Evolutionary conservation across 768 basidiomycete genomes (phyloP).

Genomic region (Rhizopogon sp.): DNA sequence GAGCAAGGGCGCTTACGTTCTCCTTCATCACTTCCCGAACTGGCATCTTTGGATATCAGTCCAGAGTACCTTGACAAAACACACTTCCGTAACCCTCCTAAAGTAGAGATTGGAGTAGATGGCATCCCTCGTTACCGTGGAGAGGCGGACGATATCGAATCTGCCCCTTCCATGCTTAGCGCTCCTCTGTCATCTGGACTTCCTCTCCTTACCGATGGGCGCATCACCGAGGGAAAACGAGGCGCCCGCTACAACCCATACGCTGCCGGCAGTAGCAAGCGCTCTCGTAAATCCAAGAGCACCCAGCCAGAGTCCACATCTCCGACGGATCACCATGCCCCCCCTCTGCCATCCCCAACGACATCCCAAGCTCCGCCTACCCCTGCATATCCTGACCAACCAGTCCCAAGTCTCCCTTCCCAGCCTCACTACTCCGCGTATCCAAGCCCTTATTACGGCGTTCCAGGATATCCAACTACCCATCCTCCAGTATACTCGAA

Average conservation of each 20-base stretch:
- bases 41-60: slow-evolving; percentile 81
- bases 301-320: slow-evolving; percentile 23
- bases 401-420: slow-evolving; percentile 18
- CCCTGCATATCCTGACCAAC: slow-evolving; percentile 25
- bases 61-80: slow-evolving; percentile 86
- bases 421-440: slow-evolving; percentile 29
- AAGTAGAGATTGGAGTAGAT: slow-evolving; percentile 81
- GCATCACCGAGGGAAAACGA: slow-evolving; percentile 38
- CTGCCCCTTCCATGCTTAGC: slow-evolving; percentile 34
- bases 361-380: slow-evolving; percentile 19
- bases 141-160: slow-evolving; percentile 70
- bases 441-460: slow-evolving; percentile 27
- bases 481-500: slow-evolving; percentile 1
- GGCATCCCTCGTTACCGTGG: slow-evolving; percentile 80
- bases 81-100: slow-evolving; percentile 87
- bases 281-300: slow-evolving; percentile 31
- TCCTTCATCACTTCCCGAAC: slow-evolving; percentile 84
- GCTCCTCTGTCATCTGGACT: slow-evolving; percentile 40
- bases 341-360: slow-evolving; percentile 21
- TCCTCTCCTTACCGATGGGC: slow-evolving; percentile 46
- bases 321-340: slow-evolving; percentile 23
- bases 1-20: slow-evolving; percentile 81
- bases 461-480: slow-evolving; percentile 17
- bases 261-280: slow-evolving; percentile 26
- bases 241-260: slow-evolving; percentile 42